Conservation (phyloP, 2,329 filamentous ascomycete species). For the Talaromyces sp. region DNA sequence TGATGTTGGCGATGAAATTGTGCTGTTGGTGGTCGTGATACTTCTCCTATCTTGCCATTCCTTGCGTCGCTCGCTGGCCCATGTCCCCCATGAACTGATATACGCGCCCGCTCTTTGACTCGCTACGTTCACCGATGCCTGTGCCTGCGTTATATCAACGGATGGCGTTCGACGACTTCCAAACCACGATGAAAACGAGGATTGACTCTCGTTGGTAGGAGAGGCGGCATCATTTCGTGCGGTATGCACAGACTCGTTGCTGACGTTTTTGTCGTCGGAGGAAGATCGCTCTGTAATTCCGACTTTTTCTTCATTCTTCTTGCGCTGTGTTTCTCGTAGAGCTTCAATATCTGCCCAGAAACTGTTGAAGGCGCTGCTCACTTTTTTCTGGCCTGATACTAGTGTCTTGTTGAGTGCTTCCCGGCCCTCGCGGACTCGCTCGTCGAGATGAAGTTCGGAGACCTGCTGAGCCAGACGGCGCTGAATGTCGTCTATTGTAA, state of each 20-base stretch:
- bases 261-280: constrained; percentile 25
- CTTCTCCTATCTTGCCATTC: constrained; percentile 44
- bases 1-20: constrained; percentile 25
- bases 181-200: constrained; percentile 26
- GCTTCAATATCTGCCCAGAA: constrained; percentile 88
- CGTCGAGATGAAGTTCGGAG: constrained; percentile 88
- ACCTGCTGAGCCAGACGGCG: constrained; percentile 86
- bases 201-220: constrained; percentile 14
- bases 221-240: constrained; percentile 3
- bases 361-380: constrained; percentile 79
- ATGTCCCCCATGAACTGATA: constrained; percentile 60
- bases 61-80: constrained; percentile 52
- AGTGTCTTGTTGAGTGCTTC: constrained; percentile 86
- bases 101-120: constrained; percentile 59
- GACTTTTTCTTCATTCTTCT: constrained; percentile 37
- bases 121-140: constrained; percentile 54
- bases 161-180: constrained; percentile 31
- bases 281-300: constrained; percentile 27
- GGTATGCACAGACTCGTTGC: constrained; percentile 25
- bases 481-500: constrained; percentile 93
- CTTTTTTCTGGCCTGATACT: constrained; percentile 83
- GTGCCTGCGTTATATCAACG: constrained; percentile 53
- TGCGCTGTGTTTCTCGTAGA: constrained; percentile 69
- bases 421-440: constrained; percentile 75
- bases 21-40: not conserved